Evolutionary conservation across 2,329 filamentous ascomycete species (phyloP).

Genomic region (Fusarium burgessii): DNA sequence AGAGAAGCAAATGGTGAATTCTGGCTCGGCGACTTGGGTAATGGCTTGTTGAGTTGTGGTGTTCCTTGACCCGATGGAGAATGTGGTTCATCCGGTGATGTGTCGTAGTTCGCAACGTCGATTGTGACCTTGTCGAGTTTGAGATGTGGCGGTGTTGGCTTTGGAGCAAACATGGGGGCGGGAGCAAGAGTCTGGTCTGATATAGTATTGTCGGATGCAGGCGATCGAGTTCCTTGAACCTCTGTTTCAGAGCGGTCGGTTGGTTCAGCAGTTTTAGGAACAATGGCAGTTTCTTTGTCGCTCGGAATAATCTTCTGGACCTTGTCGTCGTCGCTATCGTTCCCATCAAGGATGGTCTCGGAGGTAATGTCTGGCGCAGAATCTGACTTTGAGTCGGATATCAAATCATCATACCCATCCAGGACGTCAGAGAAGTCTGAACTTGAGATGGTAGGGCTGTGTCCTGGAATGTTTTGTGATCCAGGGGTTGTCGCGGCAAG

Average conservation of each 20-base stretch:
- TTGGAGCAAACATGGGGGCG: conserved; percentile 62
- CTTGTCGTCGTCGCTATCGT: conserved; percentile 45
- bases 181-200: conserved; percentile 58
- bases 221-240: conserved; percentile 46
- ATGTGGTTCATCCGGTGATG: conserved; percentile 39
- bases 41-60: conserved; percentile 64
- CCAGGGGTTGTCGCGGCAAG: conserved; percentile 38
- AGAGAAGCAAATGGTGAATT: conserved; percentile 63
- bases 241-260: conserved; percentile 24
- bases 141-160: conserved; percentile 65
- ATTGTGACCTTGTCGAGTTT: conserved; percentile 59
- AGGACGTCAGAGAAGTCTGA: conserved; percentile 57
- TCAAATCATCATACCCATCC: conserved; percentile 59
- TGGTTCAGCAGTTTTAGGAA: conserved; percentile 25
- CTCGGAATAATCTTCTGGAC: conserved; percentile 34
- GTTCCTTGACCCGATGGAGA: conserved; percentile 47
- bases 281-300: conserved; percentile 38
- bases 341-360: conserved; percentile 44
- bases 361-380: conserved; percentile 44
- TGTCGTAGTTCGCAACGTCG: conserved; percentile 45
- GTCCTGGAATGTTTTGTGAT: conserved; percentile 55
- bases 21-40: conserved; percentile 65
- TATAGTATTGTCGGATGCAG: conserved; percentile 53
- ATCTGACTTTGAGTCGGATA: conserved; percentile 51
- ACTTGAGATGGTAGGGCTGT: conserved; percentile 59